A percentile compares a stretch with the other conserved stretches of the same genome.
These are phyloP conservation scores for Metarhizium rileyi DNA, from an alignment of 2,329 filamentous ascomycete species.

Conservation along the genomic window DNA sequence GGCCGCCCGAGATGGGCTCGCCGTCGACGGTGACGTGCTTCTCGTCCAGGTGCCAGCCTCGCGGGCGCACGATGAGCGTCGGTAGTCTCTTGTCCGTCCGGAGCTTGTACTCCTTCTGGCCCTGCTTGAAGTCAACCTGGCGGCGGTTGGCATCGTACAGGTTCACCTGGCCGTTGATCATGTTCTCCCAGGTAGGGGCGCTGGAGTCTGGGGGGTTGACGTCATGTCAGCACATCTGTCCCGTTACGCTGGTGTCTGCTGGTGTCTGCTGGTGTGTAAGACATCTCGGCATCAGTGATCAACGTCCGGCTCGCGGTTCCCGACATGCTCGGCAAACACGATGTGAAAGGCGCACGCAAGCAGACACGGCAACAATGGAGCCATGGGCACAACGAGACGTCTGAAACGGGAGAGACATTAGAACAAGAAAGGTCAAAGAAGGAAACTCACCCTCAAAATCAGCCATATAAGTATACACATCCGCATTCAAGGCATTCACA, in stretches of 20 bases:
- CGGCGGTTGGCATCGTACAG: conserved; percentile 90
- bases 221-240: conserved; percentile 8
- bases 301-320: too few species aligned
- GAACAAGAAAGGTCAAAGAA: neutral
- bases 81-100: conserved; percentile 77
- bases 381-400: neutral
- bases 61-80: conserved; percentile 86
- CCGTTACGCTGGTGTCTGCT: too few species aligned
- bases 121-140: conserved; percentile 94
- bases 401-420: neutral
- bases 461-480: conserved; percentile 99
- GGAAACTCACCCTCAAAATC: conserved; percentile 78
- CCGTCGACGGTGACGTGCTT: conserved; percentile 96
- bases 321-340: too few species aligned
- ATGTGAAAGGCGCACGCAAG: too few species aligned
- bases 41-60: conserved; percentile 97
- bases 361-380: neutral
- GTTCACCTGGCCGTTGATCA: conserved; percentile 97
- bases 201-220: conserved; percentile 59
- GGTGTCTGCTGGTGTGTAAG: too few species aligned
- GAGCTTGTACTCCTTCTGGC: conserved; percentile 93
- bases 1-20: conserved; percentile 80
- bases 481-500: conserved; percentile 88
- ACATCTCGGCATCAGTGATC: neutral
- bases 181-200: conserved; percentile 97